phyloP scores from a whole-genome alignment of 306 rosid species.

The Vicia villosa region DNA sequence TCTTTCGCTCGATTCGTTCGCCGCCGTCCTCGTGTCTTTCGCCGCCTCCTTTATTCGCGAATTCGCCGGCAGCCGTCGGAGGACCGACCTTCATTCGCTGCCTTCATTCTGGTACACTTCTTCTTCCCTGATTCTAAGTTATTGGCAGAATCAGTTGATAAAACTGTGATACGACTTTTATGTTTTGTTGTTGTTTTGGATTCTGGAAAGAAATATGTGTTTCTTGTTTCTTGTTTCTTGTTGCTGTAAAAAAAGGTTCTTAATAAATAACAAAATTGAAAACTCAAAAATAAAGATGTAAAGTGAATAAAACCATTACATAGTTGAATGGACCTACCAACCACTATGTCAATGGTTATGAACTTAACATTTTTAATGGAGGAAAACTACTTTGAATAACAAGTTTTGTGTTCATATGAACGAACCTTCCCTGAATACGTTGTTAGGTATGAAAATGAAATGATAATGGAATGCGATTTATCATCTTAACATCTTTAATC shows the following conservation, averaged over 20 bases:
- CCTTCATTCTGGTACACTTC: no score
- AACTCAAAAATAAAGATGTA: constrained; percentile 9
- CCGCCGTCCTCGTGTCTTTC: no score
- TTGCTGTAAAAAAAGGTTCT: neutral
- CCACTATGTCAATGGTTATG: constrained; percentile 48
- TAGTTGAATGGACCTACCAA: constrained; percentile 47
- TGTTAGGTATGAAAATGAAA: constrained; percentile 16
- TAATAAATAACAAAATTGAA: neutral
- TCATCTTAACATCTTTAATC: constrained; percentile 41
- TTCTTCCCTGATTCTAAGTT: no score
- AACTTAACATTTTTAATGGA: constrained; percentile 35
- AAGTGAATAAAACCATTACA: constrained; percentile 28
- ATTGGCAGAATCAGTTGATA: no score
- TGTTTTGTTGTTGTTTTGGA: no score
- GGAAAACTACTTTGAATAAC: constrained; percentile 39
- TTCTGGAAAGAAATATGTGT: no score
- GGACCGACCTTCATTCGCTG: no score
- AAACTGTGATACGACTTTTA: no score
- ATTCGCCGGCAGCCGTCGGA: no score
- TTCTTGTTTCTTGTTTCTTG: no score
- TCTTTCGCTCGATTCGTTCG: no score
- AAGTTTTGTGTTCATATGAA: constrained; percentile 33
- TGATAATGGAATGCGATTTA: constrained; percentile 16
- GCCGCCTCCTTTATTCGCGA: no score
- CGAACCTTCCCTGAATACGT: constrained; percentile 37